Evolutionary conservation across 768 basidiomycete genomes (phyloP).

Genomic region (Lactarius pseudohatsudake): DNA sequence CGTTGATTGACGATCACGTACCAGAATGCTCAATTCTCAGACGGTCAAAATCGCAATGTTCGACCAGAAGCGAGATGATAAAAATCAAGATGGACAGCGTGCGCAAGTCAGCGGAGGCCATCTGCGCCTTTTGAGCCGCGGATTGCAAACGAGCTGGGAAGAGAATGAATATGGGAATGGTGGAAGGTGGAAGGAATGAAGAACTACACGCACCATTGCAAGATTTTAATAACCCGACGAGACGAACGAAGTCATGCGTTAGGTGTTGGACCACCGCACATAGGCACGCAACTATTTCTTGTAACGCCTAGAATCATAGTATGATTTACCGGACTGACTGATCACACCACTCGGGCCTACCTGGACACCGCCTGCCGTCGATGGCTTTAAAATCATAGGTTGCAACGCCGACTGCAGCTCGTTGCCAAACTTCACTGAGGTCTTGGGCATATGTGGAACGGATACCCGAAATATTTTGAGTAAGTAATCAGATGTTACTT

Average conservation of each 20-base stretch:
- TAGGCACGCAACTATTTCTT: slow-evolving; percentile 92
- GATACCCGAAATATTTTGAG: slow-evolving; percentile 84
- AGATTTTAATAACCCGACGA: slow-evolving; percentile 80
- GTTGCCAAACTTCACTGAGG: slow-evolving; percentile 82
- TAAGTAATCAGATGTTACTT: slow-evolving; percentile 79
- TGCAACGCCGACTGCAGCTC: slow-evolving; percentile 80
- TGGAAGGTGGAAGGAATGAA: slow-evolving; percentile 8
- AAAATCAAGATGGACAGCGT: slow-evolving; percentile 71
- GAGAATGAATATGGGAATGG: background rate
- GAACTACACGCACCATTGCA: slow-evolving; percentile 63
- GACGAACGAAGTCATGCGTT: slow-evolving; percentile 79
- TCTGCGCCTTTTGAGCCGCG: slow-evolving; percentile 47
- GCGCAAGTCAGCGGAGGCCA: slow-evolving; percentile 50
- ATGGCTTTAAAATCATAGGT: slow-evolving; percentile 90
- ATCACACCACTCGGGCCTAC: slow-evolving; percentile 41
- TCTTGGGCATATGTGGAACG: slow-evolving; percentile 88
- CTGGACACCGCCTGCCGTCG: slow-evolving; percentile 61
- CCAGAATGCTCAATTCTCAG: slow-evolving; percentile 62
- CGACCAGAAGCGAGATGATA: slow-evolving; percentile 81
- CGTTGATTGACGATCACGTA: slow-evolving; percentile 37
- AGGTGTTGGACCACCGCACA: slow-evolving; percentile 81
- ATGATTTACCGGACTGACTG: background rate
- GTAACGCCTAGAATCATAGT: slow-evolving; percentile 58
- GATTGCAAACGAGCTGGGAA: slow-evolving; percentile 62
- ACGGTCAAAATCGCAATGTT: slow-evolving; percentile 85